These are phyloP conservation scores for Trichoderma hamatum DNA, from an alignment of 2,329 filamentous ascomycete genomes.

Conservation along the genomic window DNA sequence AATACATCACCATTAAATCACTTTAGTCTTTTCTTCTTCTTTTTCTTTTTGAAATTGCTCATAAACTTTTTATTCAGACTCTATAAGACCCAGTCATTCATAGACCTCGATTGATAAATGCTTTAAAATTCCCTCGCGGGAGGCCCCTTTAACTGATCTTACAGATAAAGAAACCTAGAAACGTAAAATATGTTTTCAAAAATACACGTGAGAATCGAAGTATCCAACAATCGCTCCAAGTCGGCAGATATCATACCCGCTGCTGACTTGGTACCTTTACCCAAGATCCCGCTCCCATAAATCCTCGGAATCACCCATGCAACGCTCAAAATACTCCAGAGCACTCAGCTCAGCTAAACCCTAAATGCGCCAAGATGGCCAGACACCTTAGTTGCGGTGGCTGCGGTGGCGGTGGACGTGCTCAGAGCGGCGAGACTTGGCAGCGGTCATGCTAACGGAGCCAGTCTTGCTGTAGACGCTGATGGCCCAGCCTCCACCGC, in stretches of 20 bases:
- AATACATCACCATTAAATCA: background rate
- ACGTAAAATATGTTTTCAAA: constrained; percentile 23
- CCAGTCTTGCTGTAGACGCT: constrained; percentile 49
- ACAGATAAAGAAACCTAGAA: constrained; percentile 19
- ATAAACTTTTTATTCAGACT: constrained; percentile 21
- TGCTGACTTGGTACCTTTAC: background rate
- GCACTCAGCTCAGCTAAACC: background rate
- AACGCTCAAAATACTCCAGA: constrained; percentile 17
- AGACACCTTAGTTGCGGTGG: constrained; percentile 35
- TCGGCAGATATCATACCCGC: constrained; percentile 27
- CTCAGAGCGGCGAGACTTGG: constrained; percentile 41
- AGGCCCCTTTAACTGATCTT: background rate
- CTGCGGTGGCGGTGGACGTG: constrained; percentile 42
- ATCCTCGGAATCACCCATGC: constrained; percentile 1
- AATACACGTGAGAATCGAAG: constrained; percentile 28
- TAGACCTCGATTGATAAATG: constrained; percentile 24
- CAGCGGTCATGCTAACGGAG: constrained; percentile 34
- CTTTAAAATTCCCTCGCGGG: constrained; percentile 17
- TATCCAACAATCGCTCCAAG: constrained; percentile 21
- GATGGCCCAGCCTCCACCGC: constrained; percentile 54
- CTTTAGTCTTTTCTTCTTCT: background rate
- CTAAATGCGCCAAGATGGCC: background rate
- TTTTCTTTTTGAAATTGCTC: background rate
- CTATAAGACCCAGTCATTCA: constrained; percentile 26
- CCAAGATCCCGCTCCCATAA: constrained; percentile 2